Conservation (phyloP, 208 protist genomes). For the Wallacemonas sp. region DNA sequence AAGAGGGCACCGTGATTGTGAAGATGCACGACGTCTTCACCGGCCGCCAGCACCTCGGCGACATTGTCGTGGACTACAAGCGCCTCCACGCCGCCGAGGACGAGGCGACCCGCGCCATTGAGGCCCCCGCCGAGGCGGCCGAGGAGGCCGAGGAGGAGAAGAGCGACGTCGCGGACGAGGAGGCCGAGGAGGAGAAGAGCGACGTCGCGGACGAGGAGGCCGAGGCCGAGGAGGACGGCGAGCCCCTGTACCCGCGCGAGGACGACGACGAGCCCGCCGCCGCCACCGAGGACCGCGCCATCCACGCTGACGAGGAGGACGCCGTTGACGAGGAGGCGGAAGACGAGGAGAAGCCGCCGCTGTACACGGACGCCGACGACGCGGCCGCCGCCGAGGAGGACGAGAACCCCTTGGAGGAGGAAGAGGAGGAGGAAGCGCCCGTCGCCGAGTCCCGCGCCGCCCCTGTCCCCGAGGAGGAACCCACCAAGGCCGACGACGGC, state of each 20-base stretch:
- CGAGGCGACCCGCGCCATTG: constrained; percentile 5
- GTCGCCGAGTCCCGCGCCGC: constrained; percentile 12
- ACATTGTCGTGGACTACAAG: constrained; percentile 82
- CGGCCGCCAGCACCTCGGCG: constrained; percentile 42
- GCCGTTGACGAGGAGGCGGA: background rate
- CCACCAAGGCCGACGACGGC: background rate
- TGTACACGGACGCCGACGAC: constrained; percentile 6
- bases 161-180: constrained; percentile 22
- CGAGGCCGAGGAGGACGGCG: constrained; percentile 10
- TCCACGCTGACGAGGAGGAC: background rate
- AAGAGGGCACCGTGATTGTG: constrained; percentile 48
- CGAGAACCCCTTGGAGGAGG: constrained; percentile 21
- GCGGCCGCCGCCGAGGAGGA: constrained; percentile 4
- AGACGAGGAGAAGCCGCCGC: constrained; percentile 10
- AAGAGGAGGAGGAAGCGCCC: constrained; percentile 11
- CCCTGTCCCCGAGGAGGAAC: constrained; percentile 6
- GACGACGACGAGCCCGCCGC: constrained; percentile 3
- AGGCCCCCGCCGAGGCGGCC: constrained; percentile 15
- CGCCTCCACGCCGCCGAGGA: constrained; percentile 41
- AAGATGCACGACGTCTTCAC: constrained; percentile 63
- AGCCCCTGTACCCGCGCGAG: background rate
- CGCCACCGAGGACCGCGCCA: background rate
- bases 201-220: constrained; percentile 17
- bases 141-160: constrained; percentile 17
- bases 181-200: constrained; percentile 21